Evolutionary conservation across 2,329 filamentous ascomycete species (phyloP).

Genomic region (Aspergillaceae sp.): DNA sequence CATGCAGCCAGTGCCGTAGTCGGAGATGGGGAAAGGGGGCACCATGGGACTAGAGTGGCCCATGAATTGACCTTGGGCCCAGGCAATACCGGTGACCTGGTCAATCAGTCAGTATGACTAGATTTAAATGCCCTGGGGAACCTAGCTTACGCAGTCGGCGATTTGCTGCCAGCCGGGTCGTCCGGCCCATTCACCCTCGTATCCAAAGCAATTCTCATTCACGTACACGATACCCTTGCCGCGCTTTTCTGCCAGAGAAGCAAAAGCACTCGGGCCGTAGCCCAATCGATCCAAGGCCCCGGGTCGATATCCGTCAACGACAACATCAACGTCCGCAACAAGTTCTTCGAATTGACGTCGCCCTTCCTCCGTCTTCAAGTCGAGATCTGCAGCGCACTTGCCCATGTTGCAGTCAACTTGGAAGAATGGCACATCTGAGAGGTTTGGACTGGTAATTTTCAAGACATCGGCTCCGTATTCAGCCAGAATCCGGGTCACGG

Average conservation of each 20-base stretch:
- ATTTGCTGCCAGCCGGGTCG: slow-evolving; percentile 66
- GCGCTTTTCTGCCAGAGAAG: slow-evolving; percentile 46
- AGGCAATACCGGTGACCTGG: slow-evolving; percentile 34
- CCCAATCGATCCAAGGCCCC: slow-evolving; percentile 57
- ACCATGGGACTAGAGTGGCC: slow-evolving; percentile 31
- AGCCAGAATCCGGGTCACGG: slow-evolving; percentile 61
- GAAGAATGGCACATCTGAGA: slow-evolving; percentile 64
- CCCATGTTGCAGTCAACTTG: slow-evolving; percentile 66
- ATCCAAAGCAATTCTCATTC: slow-evolving; percentile 66
- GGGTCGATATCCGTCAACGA: slow-evolving; percentile 63
- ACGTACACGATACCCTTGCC: slow-evolving; percentile 61
- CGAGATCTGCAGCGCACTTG: slow-evolving; percentile 58
- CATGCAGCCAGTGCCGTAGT: slow-evolving; percentile 65
- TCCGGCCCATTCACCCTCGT: slow-evolving; percentile 53
- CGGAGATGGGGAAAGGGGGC: slow-evolving; percentile 45
- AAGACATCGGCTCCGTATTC: slow-evolving; percentile 68
- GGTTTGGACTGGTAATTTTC: slow-evolving; percentile 58
- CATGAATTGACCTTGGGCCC: slow-evolving; percentile 37
- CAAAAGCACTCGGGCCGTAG: slow-evolving; percentile 50
- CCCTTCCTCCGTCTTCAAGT: slow-evolving; percentile 51
- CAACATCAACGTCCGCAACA: slow-evolving; percentile 54
- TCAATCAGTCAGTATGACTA: not conserved
- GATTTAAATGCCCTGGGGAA: not conserved
- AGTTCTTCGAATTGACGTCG: slow-evolving; percentile 51
- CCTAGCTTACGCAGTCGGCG: slow-evolving; percentile 51